Base-by-base conservation (phyloP, 495 filamentous ascomycete genomes). In the Penicillium salamii region DNA sequence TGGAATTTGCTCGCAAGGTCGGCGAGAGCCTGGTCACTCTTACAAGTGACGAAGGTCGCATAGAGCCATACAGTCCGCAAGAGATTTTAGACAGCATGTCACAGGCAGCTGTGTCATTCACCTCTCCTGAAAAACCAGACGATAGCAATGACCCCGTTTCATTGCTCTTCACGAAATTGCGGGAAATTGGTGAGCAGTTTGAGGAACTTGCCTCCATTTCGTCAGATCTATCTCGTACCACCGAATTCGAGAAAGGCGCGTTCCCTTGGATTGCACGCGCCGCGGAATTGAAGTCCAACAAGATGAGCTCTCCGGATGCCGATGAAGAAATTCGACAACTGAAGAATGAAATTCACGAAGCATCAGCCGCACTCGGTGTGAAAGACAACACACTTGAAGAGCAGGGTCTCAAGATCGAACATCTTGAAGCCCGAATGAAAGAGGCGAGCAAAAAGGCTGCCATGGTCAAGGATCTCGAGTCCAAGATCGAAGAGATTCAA, bases 321-420 rank as follows among this genome's bases (percentile, higher is more conserved):
- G 90, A 96, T 57, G 82, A 89, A 50, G 85, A 91, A 57, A 78
- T 91, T 35, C 81, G 80, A 9, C 80, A 82, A 14, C 70, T 95
- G 28, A 87, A 84, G 58, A 87, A 90, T 35, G 86, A 92, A 46
- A 84, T 74, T 62, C 82, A 87, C 82, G 59, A 84, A 57, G 63
- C 73, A 17, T 67, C 72, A 9, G 60, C 79, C 74, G 56, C 83
- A 82, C 56, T 90, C 8, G 80, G 82, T 3, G 87, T 96, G 51
- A 95, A 95, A 66, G 92, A 96, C 59, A 93, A 97, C 67, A 88
- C 89, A 5, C 85, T 97, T 36, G 91, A 96, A 78, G 82, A 87
- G 33, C 91, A 95, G 55, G 81, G 88, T 11, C 80, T 86, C 26
- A 86, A 89, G 57, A 68, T 78, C 18, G 72, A 78, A 39, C 61